phyloP scores from a whole-genome alignment of 352 stramenopile species.

The Pythium rishiriense region DNA sequence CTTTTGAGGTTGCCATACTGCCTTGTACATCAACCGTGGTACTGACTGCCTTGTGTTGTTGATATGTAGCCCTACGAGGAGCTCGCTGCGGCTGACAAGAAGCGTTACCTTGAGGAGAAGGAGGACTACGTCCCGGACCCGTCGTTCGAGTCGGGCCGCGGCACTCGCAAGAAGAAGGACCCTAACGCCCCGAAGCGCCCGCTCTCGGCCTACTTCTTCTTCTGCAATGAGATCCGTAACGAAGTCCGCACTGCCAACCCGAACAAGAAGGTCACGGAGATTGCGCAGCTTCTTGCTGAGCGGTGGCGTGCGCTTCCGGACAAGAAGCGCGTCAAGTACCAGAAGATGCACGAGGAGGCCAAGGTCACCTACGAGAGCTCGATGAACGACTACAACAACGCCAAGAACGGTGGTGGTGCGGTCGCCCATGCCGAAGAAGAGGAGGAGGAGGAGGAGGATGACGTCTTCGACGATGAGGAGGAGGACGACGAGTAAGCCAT shows the following conservation, averaged over 20 bases:
- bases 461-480: conserved; percentile 64
- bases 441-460: conserved; percentile 72
- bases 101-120: conserved; percentile 87
- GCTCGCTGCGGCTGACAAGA: conserved; percentile 83
- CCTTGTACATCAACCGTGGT: background rate
- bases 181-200: conserved; percentile 93
- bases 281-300: conserved; percentile 80
- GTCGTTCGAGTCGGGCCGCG: conserved; percentile 67
- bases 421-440: conserved; percentile 44
- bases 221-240: conserved; percentile 92
- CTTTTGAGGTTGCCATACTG: background rate
- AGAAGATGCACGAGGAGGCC: conserved; percentile 85
- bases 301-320: conserved; percentile 89
- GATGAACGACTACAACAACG: conserved; percentile 90
- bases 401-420: conserved; percentile 40
- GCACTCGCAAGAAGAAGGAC: conserved; percentile 89
- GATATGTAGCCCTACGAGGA: conserved; percentile 73
- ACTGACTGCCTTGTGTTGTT: conserved; percentile 1
- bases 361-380: conserved; percentile 88
- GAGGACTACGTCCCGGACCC: conserved; percentile 88
- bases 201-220: conserved; percentile 95
- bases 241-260: conserved; percentile 92
- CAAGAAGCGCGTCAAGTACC: conserved; percentile 91
- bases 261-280: conserved; percentile 93
- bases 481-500: conserved; percentile 64